phyloP scores from a whole-genome alignment of 2,329 filamentous ascomycete species.

The Myriosclerotinia curreyana region DNA sequence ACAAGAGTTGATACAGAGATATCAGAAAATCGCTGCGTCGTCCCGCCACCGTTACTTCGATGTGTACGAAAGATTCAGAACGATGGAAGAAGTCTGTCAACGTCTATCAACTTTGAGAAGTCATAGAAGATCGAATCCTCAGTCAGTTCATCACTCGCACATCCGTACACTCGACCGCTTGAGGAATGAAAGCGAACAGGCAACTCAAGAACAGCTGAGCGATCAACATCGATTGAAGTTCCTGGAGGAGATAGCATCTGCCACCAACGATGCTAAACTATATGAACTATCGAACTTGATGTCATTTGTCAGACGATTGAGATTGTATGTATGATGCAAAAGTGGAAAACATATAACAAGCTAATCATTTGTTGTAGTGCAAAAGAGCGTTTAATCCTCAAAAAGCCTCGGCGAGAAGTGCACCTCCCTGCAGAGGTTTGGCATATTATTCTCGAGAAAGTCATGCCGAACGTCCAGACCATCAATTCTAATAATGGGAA shows the following conservation, averaged over 20 bases:
- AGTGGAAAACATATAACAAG: neutral
- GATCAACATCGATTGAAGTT: neutral
- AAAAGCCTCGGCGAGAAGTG: neutral
- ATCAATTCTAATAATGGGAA: neutral
- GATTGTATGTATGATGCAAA: neutral
- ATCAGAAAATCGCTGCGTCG: neutral
- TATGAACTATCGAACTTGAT: neutral
- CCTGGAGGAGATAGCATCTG: neutral
- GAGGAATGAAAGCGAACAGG: neutral
- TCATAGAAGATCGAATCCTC: too few relatives aligned
- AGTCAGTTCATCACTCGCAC: neutral
- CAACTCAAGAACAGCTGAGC: neutral
- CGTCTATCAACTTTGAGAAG: too few relatives aligned
- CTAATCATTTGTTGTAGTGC: neutral
- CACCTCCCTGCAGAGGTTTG: neutral
- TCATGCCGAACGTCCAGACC: neutral
- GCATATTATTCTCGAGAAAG: neutral
- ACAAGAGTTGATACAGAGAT: neutral
- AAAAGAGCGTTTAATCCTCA: neutral
- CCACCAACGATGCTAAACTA: neutral
- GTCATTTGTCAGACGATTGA: neutral
- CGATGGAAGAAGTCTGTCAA: too few relatives aligned
- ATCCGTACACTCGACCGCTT: neutral
- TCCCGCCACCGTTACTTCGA: too few relatives aligned
- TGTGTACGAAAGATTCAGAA: too few relatives aligned